A percentile compares a stretch with the other conserved stretches of the same genome.
phyloP scores from a whole-genome alignment of 2,329 filamentous ascomycete genomes.

The Tolypocladium paradoxum region DNA sequence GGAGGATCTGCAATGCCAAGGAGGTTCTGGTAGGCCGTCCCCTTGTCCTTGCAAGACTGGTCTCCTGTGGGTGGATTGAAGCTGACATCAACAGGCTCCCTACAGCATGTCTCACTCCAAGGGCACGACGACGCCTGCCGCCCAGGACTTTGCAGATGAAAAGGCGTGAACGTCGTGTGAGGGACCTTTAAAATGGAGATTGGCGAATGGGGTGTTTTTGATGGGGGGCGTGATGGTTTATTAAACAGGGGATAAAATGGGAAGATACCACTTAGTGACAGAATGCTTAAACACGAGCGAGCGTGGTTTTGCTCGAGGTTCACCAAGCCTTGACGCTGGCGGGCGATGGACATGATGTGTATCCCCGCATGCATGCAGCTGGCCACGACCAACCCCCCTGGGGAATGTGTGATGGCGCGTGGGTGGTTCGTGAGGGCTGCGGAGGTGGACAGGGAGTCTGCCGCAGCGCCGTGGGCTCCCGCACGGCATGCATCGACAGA shows the following conservation, averaged over 20 bases:
- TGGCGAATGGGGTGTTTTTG: background rate
- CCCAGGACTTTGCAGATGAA: slow-evolving; percentile 25
- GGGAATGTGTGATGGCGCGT: background rate
- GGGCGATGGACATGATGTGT: background rate
- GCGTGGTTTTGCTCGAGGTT: background rate
- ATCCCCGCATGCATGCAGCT: background rate
- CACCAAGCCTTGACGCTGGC: background rate
- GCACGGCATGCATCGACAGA: too few relatives aligned
- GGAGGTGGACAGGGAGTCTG: too few relatives aligned
- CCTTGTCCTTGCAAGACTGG: background rate
- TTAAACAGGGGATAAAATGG: background rate
- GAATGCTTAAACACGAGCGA: background rate
- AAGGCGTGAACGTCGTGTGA: slow-evolving; percentile 6
- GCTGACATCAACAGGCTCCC: too few relatives aligned
- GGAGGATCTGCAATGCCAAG: slow-evolving; percentile 93
- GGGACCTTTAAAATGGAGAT: background rate
- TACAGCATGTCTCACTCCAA: slow-evolving; percentile 60
- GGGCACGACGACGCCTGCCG: slow-evolving; percentile 49
- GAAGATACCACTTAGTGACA: background rate
- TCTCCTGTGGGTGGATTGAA: too few relatives aligned
- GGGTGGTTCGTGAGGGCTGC: background rate
- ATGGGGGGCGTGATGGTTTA: background rate
- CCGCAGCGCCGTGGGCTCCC: too few relatives aligned
- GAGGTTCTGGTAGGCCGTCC: slow-evolving; percentile 66
- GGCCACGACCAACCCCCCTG: too few relatives aligned